Evolutionary conservation across 306 rosid genomes (phyloP), one percentile per base, ranked within the genome.

Genomic region (Morella rubra): DNA sequence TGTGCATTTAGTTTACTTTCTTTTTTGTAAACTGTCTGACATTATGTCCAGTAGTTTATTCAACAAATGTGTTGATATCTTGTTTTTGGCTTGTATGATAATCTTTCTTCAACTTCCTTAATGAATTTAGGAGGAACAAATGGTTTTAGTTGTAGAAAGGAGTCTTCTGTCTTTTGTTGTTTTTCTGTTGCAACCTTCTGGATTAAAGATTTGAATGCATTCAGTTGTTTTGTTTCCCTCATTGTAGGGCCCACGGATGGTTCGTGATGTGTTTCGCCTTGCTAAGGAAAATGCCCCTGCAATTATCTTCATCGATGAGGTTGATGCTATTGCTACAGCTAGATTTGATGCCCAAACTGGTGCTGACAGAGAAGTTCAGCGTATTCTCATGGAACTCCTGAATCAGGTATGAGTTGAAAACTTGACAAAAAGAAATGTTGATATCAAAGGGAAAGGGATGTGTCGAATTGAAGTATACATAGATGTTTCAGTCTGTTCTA

Each of bases 241-340:
- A 18, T 74, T 14, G 64, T 62, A 92, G 99, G 99, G 99, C 53
- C 99, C 99, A 4, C 74, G 98, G 46, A 92, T 92, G 99, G 99
- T 96, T 54, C 99, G 99, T 77, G 99, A 96, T 81, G 99, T 96
- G 72, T 96, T 96, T 79, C 99, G 99, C 22, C 99, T 96, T 59
- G 99, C 99, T 16, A 96, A 96, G 85, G 99, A 96, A 87, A 96
- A 96, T 87, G 98, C 99, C 16, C 99, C 99, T 56, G 99, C 99
- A 7, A 96, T 96, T 78, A 96, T 96, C 83, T 96, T 96, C 82
- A 96, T 96, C 52, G 99, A 96, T 81, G 99, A 96, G 87, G 99
- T 96, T 56, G 99, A 96, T 88, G 99, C 99, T 6, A 96, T 96
- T 58, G 99, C 99, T 59, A 96, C 99, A 42, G 99, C 99, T 37